phyloP scores from a whole-genome alignment of 768 basidiomycete species.

The Xerocomus brunneocitrinus region DNA sequence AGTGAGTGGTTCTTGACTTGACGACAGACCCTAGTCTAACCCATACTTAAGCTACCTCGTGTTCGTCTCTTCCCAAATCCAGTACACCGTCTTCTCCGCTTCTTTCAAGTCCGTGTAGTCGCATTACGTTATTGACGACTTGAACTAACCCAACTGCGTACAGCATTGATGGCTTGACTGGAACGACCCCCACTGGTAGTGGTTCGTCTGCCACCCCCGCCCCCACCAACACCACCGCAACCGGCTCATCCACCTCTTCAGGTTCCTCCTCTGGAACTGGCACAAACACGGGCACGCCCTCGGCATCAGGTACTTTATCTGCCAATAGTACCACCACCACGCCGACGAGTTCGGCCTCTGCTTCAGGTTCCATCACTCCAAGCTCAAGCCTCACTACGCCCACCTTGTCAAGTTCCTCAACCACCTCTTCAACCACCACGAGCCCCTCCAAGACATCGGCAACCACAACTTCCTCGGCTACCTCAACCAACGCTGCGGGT shows the following conservation, averaged over 20 bases:
- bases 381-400: slow-evolving; percentile 30
- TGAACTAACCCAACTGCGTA: slow-evolving; percentile 3
- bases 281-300: neutral
- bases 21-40: slow-evolving; percentile 2
- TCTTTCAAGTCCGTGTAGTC: slow-evolving; percentile 46
- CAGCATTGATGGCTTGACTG: slow-evolving; percentile 58
- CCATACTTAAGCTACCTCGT: slow-evolving; percentile 50
- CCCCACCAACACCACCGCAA: slow-evolving; percentile 4
- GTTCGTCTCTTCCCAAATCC: slow-evolving; percentile 40
- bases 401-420: slow-evolving; percentile 32
- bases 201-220: slow-evolving; percentile 16
- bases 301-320: slow-evolving; percentile 17
- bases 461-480: slow-evolving; percentile 12
- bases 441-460: slow-evolving; percentile 18
- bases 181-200: slow-evolving; percentile 35
- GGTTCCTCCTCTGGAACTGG: slow-evolving; percentile 9
- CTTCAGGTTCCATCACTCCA: slow-evolving; percentile 20
- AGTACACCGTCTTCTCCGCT: slow-evolving; percentile 46
- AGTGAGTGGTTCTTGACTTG: slow-evolving; percentile 39
- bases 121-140: neutral
- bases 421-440: slow-evolving; percentile 25
- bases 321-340: neutral
- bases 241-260: slow-evolving; percentile 13
- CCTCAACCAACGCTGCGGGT: slow-evolving; percentile 16
- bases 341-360: slow-evolving; percentile 9